Base-by-base conservation (phyloP, 108 stramenopile genomes). In the Nitzschia sp. region DNA sequence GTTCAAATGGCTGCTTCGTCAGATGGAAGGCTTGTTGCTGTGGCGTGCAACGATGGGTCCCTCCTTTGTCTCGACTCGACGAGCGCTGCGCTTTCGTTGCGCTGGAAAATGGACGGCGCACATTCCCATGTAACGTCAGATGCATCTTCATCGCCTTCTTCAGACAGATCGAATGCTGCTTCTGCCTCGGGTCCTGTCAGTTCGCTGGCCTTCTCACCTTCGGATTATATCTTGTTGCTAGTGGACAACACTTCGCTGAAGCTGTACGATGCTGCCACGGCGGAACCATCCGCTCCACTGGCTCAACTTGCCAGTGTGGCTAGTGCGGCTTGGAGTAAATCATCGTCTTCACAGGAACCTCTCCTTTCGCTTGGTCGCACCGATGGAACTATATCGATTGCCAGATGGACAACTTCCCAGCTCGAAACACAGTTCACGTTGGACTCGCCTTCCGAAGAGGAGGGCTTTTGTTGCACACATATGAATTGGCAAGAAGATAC, bases 11-110 rank as follows among this genome's bases (percentile, higher is more conserved):
- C 69, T 25, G 59, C 73, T 39, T 83, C 74, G 15, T 51, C 65
- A 17, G 82, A 83, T 63, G 82, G 82, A 34, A 76, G 82, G 0
- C 25, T 83, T 57, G 82, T 79, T n/a, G 77, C 72, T 5, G 69
- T 76, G 26, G 71, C 75, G 3, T 81, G 71, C 41, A 59, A 55
- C 11, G 83, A 88, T 57, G 86, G 86, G 20, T 84, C 82, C 11
- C 51, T 91, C 38, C 52, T 61, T 17, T 92, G 86, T 61, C 74
- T 73, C 52, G 74, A 89, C 66, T 83, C 81, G 3, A 73, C 72
- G 10, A 9, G 24, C 6, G 17, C 62, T 17, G 14, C 11, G 41
- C 40, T 80, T 7, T 57, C 20, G 38, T 24, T 63, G 25, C 72
- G 84, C 65, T 78, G 80, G 76, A 71, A 73, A 25, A 20, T 87